phyloP scores from a whole-genome alignment of 495 filamentous ascomycete genomes.

The Polyplosphaeria fusca region DNA sequence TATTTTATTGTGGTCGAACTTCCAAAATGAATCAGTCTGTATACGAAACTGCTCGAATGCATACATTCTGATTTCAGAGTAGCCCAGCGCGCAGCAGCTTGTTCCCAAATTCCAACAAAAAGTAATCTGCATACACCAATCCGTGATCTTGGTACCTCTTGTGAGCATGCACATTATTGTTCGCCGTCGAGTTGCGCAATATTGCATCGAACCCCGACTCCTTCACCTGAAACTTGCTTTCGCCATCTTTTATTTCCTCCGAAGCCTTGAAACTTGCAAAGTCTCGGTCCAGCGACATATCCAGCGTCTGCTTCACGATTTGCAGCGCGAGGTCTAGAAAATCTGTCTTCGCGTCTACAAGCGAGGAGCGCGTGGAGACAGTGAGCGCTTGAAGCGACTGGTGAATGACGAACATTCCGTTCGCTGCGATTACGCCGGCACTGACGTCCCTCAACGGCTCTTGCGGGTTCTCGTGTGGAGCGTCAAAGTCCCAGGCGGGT shows the following conservation, averaged over 20 bases:
- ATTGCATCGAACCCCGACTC: constrained; percentile 26
- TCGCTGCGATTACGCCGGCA: constrained; percentile 16
- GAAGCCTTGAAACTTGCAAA: constrained; percentile 7
- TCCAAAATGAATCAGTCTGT: too few species aligned
- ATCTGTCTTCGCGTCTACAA: neutral
- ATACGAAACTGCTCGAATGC: too few species aligned
- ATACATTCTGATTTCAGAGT: too few species aligned
- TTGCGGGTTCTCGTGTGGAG: neutral
- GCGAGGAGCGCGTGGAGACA: neutral
- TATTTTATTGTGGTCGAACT: too few species aligned
- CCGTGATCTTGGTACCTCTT: constrained; percentile 18
- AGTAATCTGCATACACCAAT: constrained; percentile 24
- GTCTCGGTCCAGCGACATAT: constrained; percentile 22
- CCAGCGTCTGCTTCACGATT: constrained; percentile 9
- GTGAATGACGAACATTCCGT: constrained; percentile 17
- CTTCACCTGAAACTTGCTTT: too few species aligned
- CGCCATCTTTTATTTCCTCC: neutral
- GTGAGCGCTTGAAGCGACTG: constrained; percentile 10
- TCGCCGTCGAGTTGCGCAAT: constrained; percentile 15
- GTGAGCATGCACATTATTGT: constrained; percentile 27
- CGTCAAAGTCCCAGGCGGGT: constrained; percentile 21
- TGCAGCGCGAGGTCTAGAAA: constrained; percentile 13
- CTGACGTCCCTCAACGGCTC: constrained; percentile 17
- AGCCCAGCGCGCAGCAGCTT: constrained; percentile 16
- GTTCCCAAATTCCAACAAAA: constrained; percentile 23